phyloP scores from a whole-genome alignment of 2,329 filamentous ascomycete genomes.

The Aspergillus fructus region DNA sequence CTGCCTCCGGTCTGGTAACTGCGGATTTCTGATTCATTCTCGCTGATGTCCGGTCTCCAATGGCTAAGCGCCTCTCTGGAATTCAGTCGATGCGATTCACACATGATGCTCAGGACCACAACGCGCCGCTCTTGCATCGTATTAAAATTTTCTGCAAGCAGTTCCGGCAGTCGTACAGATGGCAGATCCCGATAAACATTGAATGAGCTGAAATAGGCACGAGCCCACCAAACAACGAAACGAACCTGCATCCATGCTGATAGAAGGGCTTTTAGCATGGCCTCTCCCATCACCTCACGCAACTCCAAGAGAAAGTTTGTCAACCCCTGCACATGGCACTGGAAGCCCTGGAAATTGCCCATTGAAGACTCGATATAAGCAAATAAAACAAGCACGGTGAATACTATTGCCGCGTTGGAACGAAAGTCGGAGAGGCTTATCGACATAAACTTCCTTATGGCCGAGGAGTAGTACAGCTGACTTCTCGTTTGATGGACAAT shows the following conservation, averaged over 20 bases:
- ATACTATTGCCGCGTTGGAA: constrained; percentile 1
- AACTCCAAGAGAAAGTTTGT: constrained; percentile 5
- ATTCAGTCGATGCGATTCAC: constrained; percentile 25
- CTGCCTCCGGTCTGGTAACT: too few species aligned
- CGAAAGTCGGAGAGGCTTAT: constrained; percentile 9
- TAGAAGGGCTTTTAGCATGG: constrained; percentile 13
- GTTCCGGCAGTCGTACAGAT: constrained; percentile 10
- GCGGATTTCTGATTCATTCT: too few species aligned
- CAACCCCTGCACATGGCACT: constrained; percentile 21
- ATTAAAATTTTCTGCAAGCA: neutral
- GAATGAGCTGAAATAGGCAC: constrained; percentile 24
- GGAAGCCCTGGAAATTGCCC: constrained; percentile 24
- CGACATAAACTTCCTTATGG: constrained; percentile 11
- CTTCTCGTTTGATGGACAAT: constrained; percentile 24
- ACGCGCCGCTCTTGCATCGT: constrained; percentile 18
- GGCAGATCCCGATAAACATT: constrained; percentile 18
- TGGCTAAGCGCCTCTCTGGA: constrained; percentile 8
- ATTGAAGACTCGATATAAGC: constrained; percentile 23
- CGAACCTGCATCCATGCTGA: constrained; percentile 24
- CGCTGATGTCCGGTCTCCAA: neutral
- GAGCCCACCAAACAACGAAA: constrained; percentile 27
- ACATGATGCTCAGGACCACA: constrained; percentile 21
- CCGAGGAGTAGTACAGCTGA: constrained; percentile 26
- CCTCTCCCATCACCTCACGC: neutral
- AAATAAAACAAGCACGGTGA: constrained; percentile 20